These are phyloP conservation scores for Paracorniculantispora psalliotae DNA, from an alignment of 2,329 filamentous ascomycete genomes.

Conservation along the genomic window DNA sequence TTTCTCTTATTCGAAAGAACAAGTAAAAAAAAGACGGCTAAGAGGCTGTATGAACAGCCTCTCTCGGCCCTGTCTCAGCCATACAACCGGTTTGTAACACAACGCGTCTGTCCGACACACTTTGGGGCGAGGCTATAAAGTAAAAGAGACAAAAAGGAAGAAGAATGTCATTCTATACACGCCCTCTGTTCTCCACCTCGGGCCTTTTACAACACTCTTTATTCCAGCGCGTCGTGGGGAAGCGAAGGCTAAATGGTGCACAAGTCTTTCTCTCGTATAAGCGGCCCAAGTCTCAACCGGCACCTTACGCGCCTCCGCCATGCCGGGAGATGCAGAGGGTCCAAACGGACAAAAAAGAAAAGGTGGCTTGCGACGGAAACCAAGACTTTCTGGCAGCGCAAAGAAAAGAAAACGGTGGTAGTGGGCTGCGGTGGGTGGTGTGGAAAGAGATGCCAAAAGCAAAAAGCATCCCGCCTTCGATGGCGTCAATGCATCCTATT, in stretches of 20 bases:
- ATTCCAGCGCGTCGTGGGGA: background rate
- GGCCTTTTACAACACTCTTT: background rate
- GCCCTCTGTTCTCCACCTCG: background rate
- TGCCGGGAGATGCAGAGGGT: background rate
- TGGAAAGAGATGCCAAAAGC: constrained; percentile 10
- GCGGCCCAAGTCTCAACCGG: background rate
- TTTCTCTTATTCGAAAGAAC: background rate
- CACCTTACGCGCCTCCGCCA: constrained; percentile 1
- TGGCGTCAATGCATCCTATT: background rate
- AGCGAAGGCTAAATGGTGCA: background rate
- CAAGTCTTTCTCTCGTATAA: background rate
- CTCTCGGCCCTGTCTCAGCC: background rate
- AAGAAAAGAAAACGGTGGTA: background rate
- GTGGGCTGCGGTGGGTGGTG: background rate
- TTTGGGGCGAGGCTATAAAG: background rate
- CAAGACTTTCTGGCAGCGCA: background rate
- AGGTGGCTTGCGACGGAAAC: constrained; percentile 2
- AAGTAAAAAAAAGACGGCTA: background rate
- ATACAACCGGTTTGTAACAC: background rate
- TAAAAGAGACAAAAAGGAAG: background rate
- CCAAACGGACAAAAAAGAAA: background rate
- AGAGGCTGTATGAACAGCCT: background rate
- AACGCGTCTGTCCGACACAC: background rate
- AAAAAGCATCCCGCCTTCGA: background rate
- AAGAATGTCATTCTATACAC: background rate